Base-by-base conservation (phyloP, 2,329 filamentous ascomycete species). In the Xylariaceae sp. region DNA sequence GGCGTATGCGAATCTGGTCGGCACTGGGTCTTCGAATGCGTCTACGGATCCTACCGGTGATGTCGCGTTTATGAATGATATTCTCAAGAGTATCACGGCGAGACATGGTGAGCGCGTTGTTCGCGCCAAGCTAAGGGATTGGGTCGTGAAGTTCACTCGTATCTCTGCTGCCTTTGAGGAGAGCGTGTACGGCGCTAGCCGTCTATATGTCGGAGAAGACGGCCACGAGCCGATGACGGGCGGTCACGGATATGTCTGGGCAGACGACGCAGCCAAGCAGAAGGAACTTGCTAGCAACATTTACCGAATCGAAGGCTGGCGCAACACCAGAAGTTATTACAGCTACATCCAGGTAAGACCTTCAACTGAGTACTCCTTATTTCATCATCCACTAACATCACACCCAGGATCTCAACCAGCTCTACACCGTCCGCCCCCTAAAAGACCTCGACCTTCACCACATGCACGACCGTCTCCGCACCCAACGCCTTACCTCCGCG, bases 171-270 rank as follows among this genome's bases (percentile, higher is more conserved):
- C 92, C 10, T 97, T 97, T 66, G 94, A 99, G 72, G 94, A 99
- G 75, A 88, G 85, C 42, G 94, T 99, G 3, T 99, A 96, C 69
- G 95, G 94, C 34, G 91, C 91, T 10, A 95, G 90, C 60, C 91
- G 92, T 39, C 80, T 99, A 39, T 90, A 92, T 70, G 90, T 96
- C 60, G 90, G 89, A 4, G 85, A 87, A 10, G 88, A 90, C 65
- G 89, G 92, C 69, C 79, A 82, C 47, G 85, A 87, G 45, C 75
- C 80, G 60, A 77, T 77, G 44, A 77, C 81, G 3, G 80, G 83
- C 10, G 93, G 93, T 0, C 94, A 97, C 72, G 94, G 94, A 47
- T 97, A 96, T 71, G 93, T 99, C 39, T 99, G 94, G 94, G 77
- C 88, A 2, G 90, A 96, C 68, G 91, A 97, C 58, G 78, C 80